Base-by-base conservation (phyloP, 208 protist species). In the Wallacemonas sp. region DNA sequence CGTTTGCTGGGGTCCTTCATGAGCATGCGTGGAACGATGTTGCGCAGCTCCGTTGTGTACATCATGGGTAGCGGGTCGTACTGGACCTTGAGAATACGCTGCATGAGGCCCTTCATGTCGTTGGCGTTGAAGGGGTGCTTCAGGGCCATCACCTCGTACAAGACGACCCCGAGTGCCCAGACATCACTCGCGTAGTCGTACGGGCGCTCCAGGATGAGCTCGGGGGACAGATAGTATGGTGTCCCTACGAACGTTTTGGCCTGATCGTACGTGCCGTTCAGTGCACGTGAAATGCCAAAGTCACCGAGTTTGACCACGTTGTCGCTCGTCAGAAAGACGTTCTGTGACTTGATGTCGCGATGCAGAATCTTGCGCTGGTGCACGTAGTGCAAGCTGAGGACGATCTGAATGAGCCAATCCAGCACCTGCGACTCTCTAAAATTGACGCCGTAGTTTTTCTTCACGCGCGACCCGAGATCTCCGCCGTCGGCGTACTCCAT, bases 161-260 rank as follows among this genome's bases (percentile, higher is more conserved):
- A 61, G 16, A 96, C 83, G 2, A 95, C 90, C 9, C 94, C 94
- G 0, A 98, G 70, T 1, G 94, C 90, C 96, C 97, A 99, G 11
- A 98, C 88, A 81, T 99, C 97, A 68, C 91, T 96, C 21, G 82
- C 86, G 68, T 91, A 75, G 70, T 98, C 93, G 69, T 98, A 99
- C n/a, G 92, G 92, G 26, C 85, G 80, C 70, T 97, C 81, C 46
- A 96, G 69, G 60, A 95, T 97, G 1, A 98, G 85, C 76, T 98
- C 93, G 0, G 95, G 95, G 0, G 89, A 96, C 1, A 98, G 76
- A 68, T 98, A 98, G 73, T 98, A 98, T 23, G 95, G 95, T 2
- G 95, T 98, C 56, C 95, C 95, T 1, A 98, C 94, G 69, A 97
- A 96, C 4, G 95, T 98, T 60, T 93, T 88, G 0, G 95, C 95